Evolutionary conservation across 2,329 filamentous ascomycete genomes (phyloP), one percentile per base, ranked within the genome.

Genomic region (Stagonosporopsis cucurbitacearum): DNA sequence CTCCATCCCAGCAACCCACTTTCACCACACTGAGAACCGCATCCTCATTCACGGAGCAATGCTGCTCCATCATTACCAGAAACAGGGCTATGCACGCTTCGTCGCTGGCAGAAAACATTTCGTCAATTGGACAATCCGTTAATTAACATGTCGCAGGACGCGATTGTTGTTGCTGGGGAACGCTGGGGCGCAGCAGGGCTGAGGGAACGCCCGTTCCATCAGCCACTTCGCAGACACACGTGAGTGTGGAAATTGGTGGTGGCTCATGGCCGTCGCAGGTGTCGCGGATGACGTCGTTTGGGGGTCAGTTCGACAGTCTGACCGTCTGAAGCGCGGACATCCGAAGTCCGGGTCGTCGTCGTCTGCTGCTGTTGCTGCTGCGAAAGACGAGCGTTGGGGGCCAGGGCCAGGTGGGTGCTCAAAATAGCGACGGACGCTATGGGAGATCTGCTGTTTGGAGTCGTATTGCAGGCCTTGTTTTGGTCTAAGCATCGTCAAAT

Each of bases 71-170:
- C 36, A 37, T 48, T 39, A 45, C 28, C 35, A 25, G 43, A 48
- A 55, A 50, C 68, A 66, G 59, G 67, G 65, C 63, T 60, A 60
- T 66, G 65, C 66, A 44, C 23, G 63, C 62, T 60, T 65, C 53
- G 56, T 41, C 39, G 40, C 43, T 53, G 68, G 67, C 68, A 71
- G 65, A 70, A 70, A 70, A 53, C 56, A 20, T n/a, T 17, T 1
- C 9, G 5, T 7, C 41, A n/a, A 69, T 70, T 70, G 66, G 66
- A 44, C 36, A 39, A 13, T 9, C 19, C 35, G 17, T 28, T 48
- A 26, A 52, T 56, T 30, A 19, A 6, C 4, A 4, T 33, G 28
- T 37, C 39, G 30, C 41, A 9, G 1, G 23, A 42, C n/a, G 37
- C 44, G 32, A 54, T 33, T 22, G 30, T 22, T 25, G 46, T 32